phyloP scores from a whole-genome alignment of 768 basidiomycete genomes.

The Agrocybe pediades region DNA sequence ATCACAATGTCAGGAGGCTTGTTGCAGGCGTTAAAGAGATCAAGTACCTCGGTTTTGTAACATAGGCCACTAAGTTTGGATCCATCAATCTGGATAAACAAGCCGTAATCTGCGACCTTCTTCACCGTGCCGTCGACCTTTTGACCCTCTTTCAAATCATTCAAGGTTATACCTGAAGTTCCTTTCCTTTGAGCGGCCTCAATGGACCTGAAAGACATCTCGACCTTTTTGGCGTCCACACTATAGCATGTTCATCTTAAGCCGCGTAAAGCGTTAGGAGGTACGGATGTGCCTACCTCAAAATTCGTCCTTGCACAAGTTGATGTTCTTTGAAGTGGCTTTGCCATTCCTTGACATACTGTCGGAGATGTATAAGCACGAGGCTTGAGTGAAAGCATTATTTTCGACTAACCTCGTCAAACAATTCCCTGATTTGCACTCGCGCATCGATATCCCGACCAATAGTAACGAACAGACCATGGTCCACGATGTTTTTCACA shows the following conservation, averaged over 20 bases:
- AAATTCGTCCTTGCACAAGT: conserved; percentile 83
- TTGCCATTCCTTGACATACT: conserved; percentile 99
- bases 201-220: conserved; percentile 85
- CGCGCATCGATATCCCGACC: conserved; percentile 86
- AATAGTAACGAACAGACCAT: conserved; percentile 87
- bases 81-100: conserved; percentile 90
- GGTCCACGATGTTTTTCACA: conserved; percentile 83
- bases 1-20: not conserved
- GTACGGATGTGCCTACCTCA: conserved; percentile 51
- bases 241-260: conserved; percentile 42
- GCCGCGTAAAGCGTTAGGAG: too few species aligned
- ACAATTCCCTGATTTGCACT: conserved; percentile 91
- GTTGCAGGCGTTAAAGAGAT: not conserved
- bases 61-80: conserved; percentile 88
- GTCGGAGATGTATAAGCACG: too few species aligned
- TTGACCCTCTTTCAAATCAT: conserved; percentile 75
- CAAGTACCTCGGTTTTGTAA: conserved; percentile 85
- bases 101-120: conserved; percentile 82
- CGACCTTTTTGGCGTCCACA: conserved; percentile 79
- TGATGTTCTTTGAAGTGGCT: conserved; percentile 76
- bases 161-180: conserved; percentile 39
- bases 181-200: conserved; percentile 41
- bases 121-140: conserved; percentile 81
- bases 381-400: too few species aligned
- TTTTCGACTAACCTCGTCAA: conserved; percentile 64